A percentile compares a stretch with the other conserved stretches of the same genome.
phyloP scores from a whole-genome alignment of 2,329 filamentous ascomycete genomes.

The Fusarium protoensiforme region DNA sequence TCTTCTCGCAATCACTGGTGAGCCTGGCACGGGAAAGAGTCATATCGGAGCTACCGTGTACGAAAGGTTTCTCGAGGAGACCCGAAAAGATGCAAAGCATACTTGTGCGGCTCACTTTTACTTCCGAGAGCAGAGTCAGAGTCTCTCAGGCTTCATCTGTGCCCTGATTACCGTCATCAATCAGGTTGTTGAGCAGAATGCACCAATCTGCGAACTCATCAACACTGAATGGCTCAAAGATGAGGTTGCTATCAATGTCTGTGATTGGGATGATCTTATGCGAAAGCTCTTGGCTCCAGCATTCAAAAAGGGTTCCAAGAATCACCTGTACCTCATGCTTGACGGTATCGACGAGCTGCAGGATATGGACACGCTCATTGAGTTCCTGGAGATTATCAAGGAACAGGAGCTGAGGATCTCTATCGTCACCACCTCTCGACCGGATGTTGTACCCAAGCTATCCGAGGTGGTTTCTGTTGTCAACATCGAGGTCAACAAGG shows the following conservation, averaged over 20 bases:
- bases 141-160: constrained; percentile 38
- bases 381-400: constrained; percentile 39
- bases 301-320: constrained; percentile 35
- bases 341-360: constrained; percentile 48
- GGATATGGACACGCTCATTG: constrained; percentile 18
- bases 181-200: constrained; percentile 47
- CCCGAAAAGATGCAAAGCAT: constrained; percentile 25
- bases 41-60: constrained; percentile 42
- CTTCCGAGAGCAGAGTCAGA: constrained; percentile 48
- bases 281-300: constrained; percentile 38
- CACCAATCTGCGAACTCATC: constrained; percentile 45
- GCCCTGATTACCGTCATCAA: constrained; percentile 43
- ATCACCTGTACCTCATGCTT: constrained; percentile 42
- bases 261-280: constrained; percentile 30
- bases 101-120: constrained; percentile 49
- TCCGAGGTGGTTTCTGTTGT: constrained; percentile 17
- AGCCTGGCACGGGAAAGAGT: constrained; percentile 49
- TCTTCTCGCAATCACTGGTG: constrained; percentile 44
- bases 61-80: constrained; percentile 29
- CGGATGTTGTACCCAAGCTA: constrained; percentile 3
- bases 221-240: constrained; percentile 42
- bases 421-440: constrained; percentile 40
- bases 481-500: constrained; percentile 40
- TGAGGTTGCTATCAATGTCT: constrained; percentile 18
- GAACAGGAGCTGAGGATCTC: constrained; percentile 41